Base-by-base conservation (phyloP, 306 rosid genomes). In the Glycine latifolia region DNA sequence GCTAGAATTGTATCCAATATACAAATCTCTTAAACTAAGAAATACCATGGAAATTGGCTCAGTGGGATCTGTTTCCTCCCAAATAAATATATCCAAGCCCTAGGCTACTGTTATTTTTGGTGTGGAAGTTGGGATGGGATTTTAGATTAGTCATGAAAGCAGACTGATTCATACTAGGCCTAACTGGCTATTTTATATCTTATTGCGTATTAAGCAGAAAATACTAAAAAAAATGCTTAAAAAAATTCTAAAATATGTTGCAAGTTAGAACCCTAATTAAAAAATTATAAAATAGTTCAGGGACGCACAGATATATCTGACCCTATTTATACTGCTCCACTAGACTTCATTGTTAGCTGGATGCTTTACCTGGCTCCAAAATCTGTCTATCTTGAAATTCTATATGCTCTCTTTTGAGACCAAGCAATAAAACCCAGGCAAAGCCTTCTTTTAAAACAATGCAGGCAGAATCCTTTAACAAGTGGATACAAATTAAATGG, bases 41-140 rank as follows among this genome's bases (percentile, higher is more conserved):
- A 70, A 10, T 50, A 47, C 9, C 43, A 10, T 43, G 50, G 52
- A 63, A 31, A 75, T 11, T 75, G 49, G 20, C 4, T 8, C 62
- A 15, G 1, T 31, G 8, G 63, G 52, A 77, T 47, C 41, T 63
- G 61, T 35, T 63, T 78, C 33, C 65, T 54, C 20, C 58, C 56
- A 43, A 75, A 77, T 37, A 65, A 3, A 10, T 37, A 65, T 63
- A 65, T 16, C 73, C 13, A 49, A 16, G 13, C 10, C 54, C 26
- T 10, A 8, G 59, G 71, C 43, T 52, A 60, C 13, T 77, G 37
- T 76, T 33, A 44, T 48, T 76, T 61, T 62, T 20, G 61, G 71
- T 47, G 49, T 62, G 80, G 46, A 43, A 60, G 59, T 12, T 76
- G 47, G 80, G 31, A 76, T 76, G 41, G 48, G 68, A 43, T 41